Percentiles rank a stretch among this genome's conserved stretches.
phyloP scores from a whole-genome alignment of 306 rosid species.

The Rosa persica region DNA sequence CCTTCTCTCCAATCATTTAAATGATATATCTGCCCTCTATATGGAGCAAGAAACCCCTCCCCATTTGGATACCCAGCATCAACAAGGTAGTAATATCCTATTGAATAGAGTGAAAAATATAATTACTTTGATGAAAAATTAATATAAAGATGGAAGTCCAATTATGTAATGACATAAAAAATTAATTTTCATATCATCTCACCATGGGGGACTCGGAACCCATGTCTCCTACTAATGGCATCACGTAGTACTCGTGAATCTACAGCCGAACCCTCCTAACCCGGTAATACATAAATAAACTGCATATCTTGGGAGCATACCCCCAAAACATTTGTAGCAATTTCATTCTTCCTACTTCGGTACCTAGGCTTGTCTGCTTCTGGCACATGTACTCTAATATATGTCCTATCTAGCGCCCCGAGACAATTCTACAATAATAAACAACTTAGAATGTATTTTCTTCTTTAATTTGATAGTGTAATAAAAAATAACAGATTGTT shows the following conservation, averaged over 20 bases:
- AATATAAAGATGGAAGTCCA: no score
- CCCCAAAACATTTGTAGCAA: slow-evolving; percentile 14
- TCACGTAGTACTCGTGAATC: no score
- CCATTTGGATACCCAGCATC: slow-evolving; percentile 9
- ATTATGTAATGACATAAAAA: no score
- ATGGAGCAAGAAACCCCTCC: background rate
- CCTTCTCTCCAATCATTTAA: background rate
- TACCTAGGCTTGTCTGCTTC: slow-evolving; percentile 1
- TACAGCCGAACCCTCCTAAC: no score
- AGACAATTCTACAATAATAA: slow-evolving; percentile 1
- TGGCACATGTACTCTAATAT: background rate
- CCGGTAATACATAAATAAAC: no score
- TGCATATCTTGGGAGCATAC: no score
- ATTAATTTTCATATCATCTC: no score
- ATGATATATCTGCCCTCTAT: background rate
- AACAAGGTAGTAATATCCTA: background rate
- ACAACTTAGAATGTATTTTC: background rate
- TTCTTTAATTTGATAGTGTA: no score
- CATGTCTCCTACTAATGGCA: no score
- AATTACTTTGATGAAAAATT: background rate
- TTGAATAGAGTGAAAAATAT: no score
- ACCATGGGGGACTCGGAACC: no score
- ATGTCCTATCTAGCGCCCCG: slow-evolving; percentile 13
- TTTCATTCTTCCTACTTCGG: background rate
- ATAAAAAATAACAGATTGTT: no score